Base-by-base conservation (phyloP, 2,329 filamentous ascomycete species). In the Periconia macrospinosa region DNA sequence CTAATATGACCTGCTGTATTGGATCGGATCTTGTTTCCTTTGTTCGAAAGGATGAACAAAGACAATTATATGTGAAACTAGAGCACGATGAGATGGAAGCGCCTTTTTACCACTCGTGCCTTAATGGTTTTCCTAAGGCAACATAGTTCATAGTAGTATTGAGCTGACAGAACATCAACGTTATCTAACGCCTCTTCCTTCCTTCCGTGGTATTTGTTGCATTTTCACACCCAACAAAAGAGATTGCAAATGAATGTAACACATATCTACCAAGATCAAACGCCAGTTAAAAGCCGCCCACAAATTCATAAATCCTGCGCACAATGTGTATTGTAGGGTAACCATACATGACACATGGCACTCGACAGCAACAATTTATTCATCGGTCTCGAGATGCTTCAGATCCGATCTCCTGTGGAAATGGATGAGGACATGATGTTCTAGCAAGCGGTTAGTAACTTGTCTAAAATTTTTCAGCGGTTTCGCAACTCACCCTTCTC, bases 401-500 rank as follows among this genome's bases (percentile, higher is more conserved):
- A 62, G 27, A 20, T 56, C 55, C 9, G 45, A 45, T 27, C 49
- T 51, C 14, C 50, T 45, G 30, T 62, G 60, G 47, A 62, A 62
- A 40, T 61, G 58, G 18, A 62, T 59, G 23, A 62, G 58, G 19
- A 62, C 58, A 18, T 50, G 40, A 33, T 61, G 60, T 48, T 62
- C 60, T 62, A 20, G 5, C n/a, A 6, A n/a, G 8, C 6, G 2
- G 23, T 60, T 41, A 57, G 43, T 37, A 27, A 27, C 23, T 27
- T 8, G 8, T 27, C 23, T 35, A 30, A 2, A 19, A 33, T 44
- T 15, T 13, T 27, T 27, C 23, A 27, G 13, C 9, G 18, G 3
- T 23, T 42, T 27, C 2, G 15, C 30, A 46, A 50, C 59, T 47
- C 46, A 60, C 60, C 55, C 27, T 62, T 62, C 1, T 60, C 57